Conservation (phyloP, 208 protist genomes). For the Leishmania amazonensis region DNA sequence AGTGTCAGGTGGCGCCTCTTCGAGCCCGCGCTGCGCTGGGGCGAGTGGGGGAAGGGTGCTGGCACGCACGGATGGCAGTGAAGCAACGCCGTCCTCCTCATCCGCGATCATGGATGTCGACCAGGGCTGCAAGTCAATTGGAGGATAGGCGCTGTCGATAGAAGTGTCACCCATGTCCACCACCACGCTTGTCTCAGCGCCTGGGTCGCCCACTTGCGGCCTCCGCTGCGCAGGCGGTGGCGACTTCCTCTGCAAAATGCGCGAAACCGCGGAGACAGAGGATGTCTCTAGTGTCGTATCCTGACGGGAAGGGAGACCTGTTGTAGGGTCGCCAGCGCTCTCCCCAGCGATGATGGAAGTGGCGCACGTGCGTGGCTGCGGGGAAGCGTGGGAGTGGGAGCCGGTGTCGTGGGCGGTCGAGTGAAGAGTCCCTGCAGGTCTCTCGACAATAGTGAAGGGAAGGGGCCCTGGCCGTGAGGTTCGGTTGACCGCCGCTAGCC, state of each 20-base stretch:
- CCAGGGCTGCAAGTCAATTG: constrained; percentile 24
- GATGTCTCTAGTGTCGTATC: background rate
- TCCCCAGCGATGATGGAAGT: background rate
- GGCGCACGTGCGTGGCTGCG: background rate
- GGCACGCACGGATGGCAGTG: constrained; percentile 19
- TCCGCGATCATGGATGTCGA: constrained; percentile 5
- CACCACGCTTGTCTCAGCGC: constrained; percentile 7
- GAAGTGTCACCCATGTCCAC: constrained; percentile 40
- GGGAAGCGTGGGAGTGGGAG: background rate
- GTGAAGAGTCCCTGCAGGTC: background rate
- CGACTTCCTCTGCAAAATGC: background rate
- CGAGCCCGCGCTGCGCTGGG: constrained; percentile 20
- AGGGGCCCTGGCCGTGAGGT: background rate
- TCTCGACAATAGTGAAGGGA: constrained; percentile 33
- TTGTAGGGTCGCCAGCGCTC: background rate
- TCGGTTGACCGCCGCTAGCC: constrained; percentile 12
- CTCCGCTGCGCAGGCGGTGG: background rate
- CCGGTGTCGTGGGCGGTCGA: background rate
- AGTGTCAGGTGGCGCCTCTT: background rate
- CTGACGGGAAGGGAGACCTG: background rate
- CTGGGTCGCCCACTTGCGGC: background rate
- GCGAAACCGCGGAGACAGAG: constrained; percentile 6
- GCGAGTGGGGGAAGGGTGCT: constrained; percentile 31
- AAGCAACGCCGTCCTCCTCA: constrained; percentile 10
- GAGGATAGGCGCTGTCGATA: constrained; percentile 29